phyloP scores from a whole-genome alignment of 1,284 basidiomycete species.

The Erythrobasidium hasegawianum region DNA sequence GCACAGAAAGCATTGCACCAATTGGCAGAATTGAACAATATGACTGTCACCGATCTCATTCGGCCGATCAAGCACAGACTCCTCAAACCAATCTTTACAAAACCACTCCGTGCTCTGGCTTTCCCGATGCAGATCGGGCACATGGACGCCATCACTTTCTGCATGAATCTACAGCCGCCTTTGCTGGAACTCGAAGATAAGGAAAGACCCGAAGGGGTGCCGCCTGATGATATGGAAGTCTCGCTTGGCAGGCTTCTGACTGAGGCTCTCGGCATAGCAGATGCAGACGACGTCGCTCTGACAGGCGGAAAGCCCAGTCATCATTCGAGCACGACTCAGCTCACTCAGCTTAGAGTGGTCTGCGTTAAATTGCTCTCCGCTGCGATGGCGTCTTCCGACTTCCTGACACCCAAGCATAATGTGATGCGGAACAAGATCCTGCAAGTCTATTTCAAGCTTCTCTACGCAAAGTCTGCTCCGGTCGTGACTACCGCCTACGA shows the following conservation, averaged over 20 bases:
- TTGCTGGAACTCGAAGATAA: constrained; percentile 51
- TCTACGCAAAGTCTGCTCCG: constrained; percentile 89
- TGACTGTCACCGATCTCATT: constrained; percentile 72
- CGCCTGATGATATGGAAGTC: constrained; percentile 48
- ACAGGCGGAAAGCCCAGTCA: constrained; percentile 65
- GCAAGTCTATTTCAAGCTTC: constrained; percentile 95
- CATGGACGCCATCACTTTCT: constrained; percentile 95
- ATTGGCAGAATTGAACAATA: constrained; percentile 69
- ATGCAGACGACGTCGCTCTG: constrained; percentile 84
- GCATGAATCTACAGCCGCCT: constrained; percentile 53
- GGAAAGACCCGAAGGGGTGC: constrained; percentile 19
- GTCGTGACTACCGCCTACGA: constrained; percentile 96
- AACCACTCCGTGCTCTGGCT: constrained; percentile 89
- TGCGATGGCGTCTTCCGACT: constrained; percentile 90
- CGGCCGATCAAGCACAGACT: constrained; percentile 82
- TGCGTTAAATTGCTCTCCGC: constrained; percentile 91
- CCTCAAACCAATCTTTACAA: constrained; percentile 85
- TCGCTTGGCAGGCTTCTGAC: constrained; percentile 88
- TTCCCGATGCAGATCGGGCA: constrained; percentile 97
- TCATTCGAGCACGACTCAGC: constrained; percentile 75
- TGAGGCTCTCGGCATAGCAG: constrained; percentile 90
- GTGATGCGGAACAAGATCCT: constrained; percentile 67
- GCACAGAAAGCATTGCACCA: constrained; percentile 78
- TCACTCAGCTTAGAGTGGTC: constrained; percentile 88
- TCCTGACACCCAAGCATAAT: constrained; percentile 70